Conservation (phyloP, 2,329 filamentous ascomycete species). For the Aspergillus intermedius region DNA sequence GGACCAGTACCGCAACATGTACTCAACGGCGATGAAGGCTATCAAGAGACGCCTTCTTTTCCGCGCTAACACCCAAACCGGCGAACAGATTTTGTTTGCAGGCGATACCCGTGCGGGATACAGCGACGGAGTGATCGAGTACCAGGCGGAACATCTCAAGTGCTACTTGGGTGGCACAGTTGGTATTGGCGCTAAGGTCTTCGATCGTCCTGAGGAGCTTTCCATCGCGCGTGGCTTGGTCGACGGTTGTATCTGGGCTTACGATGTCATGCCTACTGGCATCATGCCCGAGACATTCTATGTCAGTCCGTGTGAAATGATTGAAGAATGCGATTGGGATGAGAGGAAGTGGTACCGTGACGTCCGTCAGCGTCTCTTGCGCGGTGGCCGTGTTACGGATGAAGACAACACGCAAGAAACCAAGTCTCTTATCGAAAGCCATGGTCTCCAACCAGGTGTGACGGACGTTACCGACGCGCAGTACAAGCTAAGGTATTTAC, state of each 20-base stretch:
- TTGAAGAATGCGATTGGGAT: conserved; percentile 47
- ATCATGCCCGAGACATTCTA: conserved; percentile 57
- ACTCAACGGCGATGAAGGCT: conserved; percentile 32
- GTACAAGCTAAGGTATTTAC: conserved; percentile 26
- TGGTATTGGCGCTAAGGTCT: conserved; percentile 53
- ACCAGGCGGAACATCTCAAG: conserved; percentile 50
- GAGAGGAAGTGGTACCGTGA: conserved; percentile 37
- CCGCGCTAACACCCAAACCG: conserved; percentile 38
- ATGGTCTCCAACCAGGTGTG: conserved; percentile 23
- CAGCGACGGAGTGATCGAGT: conserved; percentile 16
- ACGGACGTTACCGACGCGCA: conserved; percentile 18
- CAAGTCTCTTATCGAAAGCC: conserved; percentile 12
- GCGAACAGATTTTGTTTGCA: conserved; percentile 36
- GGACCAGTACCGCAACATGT: conserved; percentile 39
- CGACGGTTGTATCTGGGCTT: conserved; percentile 58
- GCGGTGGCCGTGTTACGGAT: conserved; percentile 7
- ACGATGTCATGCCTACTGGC: conserved; percentile 50
- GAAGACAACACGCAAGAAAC: conserved; percentile 14
- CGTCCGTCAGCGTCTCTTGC: conserved; percentile 14
- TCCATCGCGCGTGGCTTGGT: conserved; percentile 51
- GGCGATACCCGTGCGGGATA: conserved; percentile 21
- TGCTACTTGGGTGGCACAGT: conserved; percentile 60
- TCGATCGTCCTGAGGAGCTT: conserved; percentile 49
- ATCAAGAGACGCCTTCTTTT: conserved; percentile 39
- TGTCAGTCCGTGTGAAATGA: conserved; percentile 44